Base-by-base conservation (phyloP, 164 flowering plant genomes). In the Dillenia turbinata region DNA sequence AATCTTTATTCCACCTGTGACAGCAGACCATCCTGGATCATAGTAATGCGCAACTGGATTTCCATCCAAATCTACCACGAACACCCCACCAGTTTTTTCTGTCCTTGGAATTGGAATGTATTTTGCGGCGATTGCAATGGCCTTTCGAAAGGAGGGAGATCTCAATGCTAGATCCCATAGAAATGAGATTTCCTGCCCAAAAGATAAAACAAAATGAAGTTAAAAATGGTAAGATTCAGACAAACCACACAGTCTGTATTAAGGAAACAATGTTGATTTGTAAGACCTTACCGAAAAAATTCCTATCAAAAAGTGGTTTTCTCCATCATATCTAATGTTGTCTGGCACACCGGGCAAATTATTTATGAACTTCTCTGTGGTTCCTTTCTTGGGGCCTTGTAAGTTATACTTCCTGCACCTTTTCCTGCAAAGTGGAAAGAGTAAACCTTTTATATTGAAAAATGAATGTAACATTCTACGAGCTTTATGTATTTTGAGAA, bases 271-370 rank as follows among this genome's bases (percentile, higher is more conserved):
- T 5, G 12, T 8, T 15, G 14, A 12, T 1, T 60, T 1, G 15
- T 5, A n/a, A 12, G 9, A 0, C 40, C 8, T 59, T 83, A 90
- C 94, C 75, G 77, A 12, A 19, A 72, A 24, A 3, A 85, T 56
- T n/a, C 69, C 97, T 52, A 88, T 87, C 87, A 81, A 87, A 44
- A 68, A 89, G 4, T 60, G 88, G 52, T 91, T 92, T 13, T 86
- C 69, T 8, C 83, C 84, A 56, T 85, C 88, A 53, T 78, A 83
- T 14, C 64, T 71, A 33, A 91, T 78, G 65, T 91, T 89, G 65
- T 91, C 97, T 0, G 96, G 93, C 13, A 67, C 14, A n/a, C 91
- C 91, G 2, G 90, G 86, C 59, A 89, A 49, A 45, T 79, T 69
- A 6, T 81, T 83, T 0, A 80, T 50, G 63, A 94, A 89, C 7